Evolutionary conservation across 257 asterid species (phyloP), one percentile per base, ranked within the genome.

Genomic region (Fraxinus quadrangulata): DNA sequence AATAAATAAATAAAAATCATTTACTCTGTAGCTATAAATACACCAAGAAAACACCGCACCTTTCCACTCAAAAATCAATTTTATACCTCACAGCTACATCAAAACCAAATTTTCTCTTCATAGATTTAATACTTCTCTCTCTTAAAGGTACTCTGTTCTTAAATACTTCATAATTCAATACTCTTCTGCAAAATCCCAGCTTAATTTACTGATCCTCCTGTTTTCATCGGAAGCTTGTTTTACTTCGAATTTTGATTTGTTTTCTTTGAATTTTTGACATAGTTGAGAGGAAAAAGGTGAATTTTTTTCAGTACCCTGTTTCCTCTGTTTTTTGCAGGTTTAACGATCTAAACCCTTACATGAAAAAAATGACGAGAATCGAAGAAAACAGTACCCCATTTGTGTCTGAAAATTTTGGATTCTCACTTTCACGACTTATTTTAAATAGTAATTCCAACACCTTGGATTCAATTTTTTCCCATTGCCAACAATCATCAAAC

Each of bases 381-480:
- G 78, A 78, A 74, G 90, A 84, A 83, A 83, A 34, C 63, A 77
- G 4, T 67, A 7, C 56, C 24, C 77, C 77, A 0, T 69, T 84
- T 34, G 23, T 74, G 1, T 26, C 77, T 31, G 89, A 72, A 56
- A 84, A 83, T 26, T 78, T 89, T 39, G 89, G 97, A 68, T 71
- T 79, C 31, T 86, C 97, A 0, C 65, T 94, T 11, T 94, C 98
- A 1, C 91, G 88, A 6, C 84, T 94, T 7, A 88, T 94, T 23
- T 28, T 94, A 69, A 84, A 87, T 7, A 88, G 88, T n/a, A 85
- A 88, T 69, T 85, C 96, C 12, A 94, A 85, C 87, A 91, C 97
- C 6, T 75, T 91, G 76, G 98, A 94, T 73, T 90, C 98, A 17
- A 85, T 94, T 12, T 91, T 94, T 83, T 86, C 94, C 42, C 74